Evolutionary conservation across 2,329 filamentous ascomycete species (phyloP).

Genomic region (Trichoderma cornu-damae): DNA sequence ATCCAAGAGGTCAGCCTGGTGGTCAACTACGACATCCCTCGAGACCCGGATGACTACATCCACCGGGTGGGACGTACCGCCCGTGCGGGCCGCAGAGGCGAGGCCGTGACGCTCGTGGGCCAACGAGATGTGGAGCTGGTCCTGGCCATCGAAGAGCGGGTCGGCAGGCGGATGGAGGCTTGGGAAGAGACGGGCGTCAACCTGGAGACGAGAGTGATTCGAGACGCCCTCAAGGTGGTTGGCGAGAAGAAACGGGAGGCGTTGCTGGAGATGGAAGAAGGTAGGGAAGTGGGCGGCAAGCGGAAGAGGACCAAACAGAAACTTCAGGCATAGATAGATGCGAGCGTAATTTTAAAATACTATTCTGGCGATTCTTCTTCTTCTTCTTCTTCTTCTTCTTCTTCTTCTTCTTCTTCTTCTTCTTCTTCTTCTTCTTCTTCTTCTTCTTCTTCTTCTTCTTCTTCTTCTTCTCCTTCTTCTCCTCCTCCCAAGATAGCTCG

Average conservation of each 20-base stretch:
- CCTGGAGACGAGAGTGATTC: constrained; percentile 81
- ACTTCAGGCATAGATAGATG: constrained; percentile 35
- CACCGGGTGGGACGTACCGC: constrained; percentile 94
- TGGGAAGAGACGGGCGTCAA: constrained; percentile 91
- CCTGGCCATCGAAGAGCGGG: constrained; percentile 81
- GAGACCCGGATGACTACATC: constrained; percentile 96
- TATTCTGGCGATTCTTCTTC: background rate
- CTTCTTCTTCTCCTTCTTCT: too few relatives aligned
- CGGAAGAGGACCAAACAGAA: constrained; percentile 58
- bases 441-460: background rate
- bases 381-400: background rate
- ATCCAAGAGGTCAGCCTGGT: constrained; percentile 89
- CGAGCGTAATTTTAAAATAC: constrained; percentile 19
- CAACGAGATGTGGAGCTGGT: constrained; percentile 89
- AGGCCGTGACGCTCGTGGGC: constrained; percentile 81
- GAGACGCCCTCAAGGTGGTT: constrained; percentile 81
- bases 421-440: background rate
- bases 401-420: background rate
- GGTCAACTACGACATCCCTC: constrained; percentile 90
- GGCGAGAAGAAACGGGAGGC: constrained; percentile 96
- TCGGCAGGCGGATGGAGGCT: constrained; percentile 72
- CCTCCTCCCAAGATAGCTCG: too few relatives aligned
- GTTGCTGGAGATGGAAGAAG: constrained; percentile 83
- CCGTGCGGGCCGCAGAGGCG: constrained; percentile 77
- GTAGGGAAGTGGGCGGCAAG: constrained; percentile 87